A percentile compares a stretch with the other conserved stretches of the same genome.
These are phyloP conservation scores for Pseudevernia furfuracea DNA, from an alignment of 495 filamentous ascomycete species.

Conservation along the genomic window DNA sequence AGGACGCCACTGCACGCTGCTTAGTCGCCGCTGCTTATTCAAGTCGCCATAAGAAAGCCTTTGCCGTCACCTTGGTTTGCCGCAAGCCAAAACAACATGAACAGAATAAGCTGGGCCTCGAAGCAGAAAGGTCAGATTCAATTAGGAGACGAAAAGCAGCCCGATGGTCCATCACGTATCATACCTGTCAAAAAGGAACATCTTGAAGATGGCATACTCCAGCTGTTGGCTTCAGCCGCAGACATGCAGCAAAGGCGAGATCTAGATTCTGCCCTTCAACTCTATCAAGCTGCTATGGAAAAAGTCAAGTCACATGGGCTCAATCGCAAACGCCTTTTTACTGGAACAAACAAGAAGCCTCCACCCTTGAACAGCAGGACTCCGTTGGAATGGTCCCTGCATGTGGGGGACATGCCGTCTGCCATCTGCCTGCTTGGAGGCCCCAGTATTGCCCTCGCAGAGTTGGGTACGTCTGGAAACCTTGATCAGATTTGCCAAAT, in stretches of 20 bases:
- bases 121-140: slow-evolving; percentile 15
- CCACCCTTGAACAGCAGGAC: slow-evolving; percentile 18
- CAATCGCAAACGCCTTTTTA: slow-evolving; percentile 15
- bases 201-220: slow-evolving; percentile 19
- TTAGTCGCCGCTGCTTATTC: background rate
- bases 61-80: background rate
- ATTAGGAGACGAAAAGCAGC: slow-evolving; percentile 6
- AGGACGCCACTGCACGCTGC: background rate
- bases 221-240: slow-evolving; percentile 18
- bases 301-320: slow-evolving; percentile 15
- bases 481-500: slow-evolving; percentile 11
- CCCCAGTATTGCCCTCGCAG: slow-evolving; percentile 12
- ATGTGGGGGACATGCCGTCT: slow-evolving; percentile 17
- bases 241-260: slow-evolving; percentile 22
- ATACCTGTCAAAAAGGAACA: slow-evolving; percentile 14
- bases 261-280: slow-evolving; percentile 16
- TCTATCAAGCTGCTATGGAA: slow-evolving; percentile 20
- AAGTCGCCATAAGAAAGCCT: background rate
- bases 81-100: slow-evolving; percentile 1
- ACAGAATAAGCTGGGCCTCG: slow-evolving; percentile 16
- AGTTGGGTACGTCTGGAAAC: slow-evolving; percentile 2
- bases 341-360: slow-evolving; percentile 17
- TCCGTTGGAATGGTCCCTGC: slow-evolving; percentile 16
- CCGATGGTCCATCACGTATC: slow-evolving; percentile 13
- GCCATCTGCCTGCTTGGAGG: slow-evolving; percentile 16